Evolutionary conservation across 2,329 filamentous ascomycete species (phyloP), one percentile per base, ranked within the genome.

Genomic region (Diplodia seriata): DNA sequence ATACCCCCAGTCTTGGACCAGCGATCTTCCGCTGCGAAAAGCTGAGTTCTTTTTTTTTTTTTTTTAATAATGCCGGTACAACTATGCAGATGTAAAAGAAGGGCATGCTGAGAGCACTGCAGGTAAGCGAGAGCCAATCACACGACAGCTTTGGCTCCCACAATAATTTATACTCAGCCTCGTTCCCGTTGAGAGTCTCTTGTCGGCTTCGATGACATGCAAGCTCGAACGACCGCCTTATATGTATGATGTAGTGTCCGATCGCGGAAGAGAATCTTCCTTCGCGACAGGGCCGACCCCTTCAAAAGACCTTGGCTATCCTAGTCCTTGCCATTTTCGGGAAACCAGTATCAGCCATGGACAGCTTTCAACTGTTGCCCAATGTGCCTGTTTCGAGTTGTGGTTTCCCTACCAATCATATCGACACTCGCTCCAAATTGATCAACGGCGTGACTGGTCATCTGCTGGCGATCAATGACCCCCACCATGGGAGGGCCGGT

Each of bases 51-150:
- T 26, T 26, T 26, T 26, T 26, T 26, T 26, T 26, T 26, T 26
- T 26, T 26, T 26, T 26, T 26, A 3, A 3, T 2, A 26, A 26
- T 26, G 23, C 23, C 23, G 23, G 23, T 26, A 26, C 23, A 26
- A 26, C 23, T 26, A 26, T 26, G 23, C 23, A 26, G 23, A 26
- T 26, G 23, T 26, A 2, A 26, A 3, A 26, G 23, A 26, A 26
- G 23, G 23, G 23, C 23, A 26, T 26, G 23, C 23, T 26, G 23
- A 26, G 23, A 26, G 23, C 85, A 9, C 79, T 71, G 8, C 79
- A 70, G 70, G 85, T 82, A 33, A 33, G 31, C 31, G 31, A 33
- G 31, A 33, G 31, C 31, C 31, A 33, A 33, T 33, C 31, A 33
- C 31, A 2, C 31, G 6, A 33, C 31, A 33, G 8, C 8, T 33